Conservation (phyloP, 2,329 filamentous ascomycete species). For the Colletotrichum scovillei region DNA sequence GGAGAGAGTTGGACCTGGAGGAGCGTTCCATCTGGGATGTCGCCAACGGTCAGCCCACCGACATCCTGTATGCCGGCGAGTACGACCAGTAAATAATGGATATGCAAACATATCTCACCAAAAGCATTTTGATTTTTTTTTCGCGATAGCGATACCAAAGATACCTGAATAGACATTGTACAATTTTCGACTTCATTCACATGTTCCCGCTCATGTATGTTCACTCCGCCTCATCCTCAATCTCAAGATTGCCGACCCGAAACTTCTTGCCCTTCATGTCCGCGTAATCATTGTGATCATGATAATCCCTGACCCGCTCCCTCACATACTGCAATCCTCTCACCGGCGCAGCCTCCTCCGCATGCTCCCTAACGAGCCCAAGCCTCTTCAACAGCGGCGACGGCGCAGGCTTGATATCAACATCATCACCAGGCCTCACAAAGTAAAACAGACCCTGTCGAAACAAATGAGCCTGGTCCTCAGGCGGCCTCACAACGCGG, state of each 20-base stretch:
- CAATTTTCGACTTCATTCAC: too few species aligned
- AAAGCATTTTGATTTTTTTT: neutral
- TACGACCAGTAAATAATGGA: constrained; percentile 40
- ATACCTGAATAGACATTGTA: neutral
- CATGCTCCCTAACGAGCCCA: constrained; percentile 39
- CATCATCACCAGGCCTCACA: constrained; percentile 46
- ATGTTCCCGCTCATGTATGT: neutral
- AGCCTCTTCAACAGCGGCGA: constrained; percentile 43
- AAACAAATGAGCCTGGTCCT: constrained; percentile 45
- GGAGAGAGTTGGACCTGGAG: constrained; percentile 46
- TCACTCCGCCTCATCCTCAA: constrained; percentile 50
- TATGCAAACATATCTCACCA: neutral
- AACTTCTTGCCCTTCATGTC: constrained; percentile 52
- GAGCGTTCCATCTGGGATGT: constrained; percentile 56
- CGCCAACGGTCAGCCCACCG: constrained; percentile 55
- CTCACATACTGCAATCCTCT: constrained; percentile 53
- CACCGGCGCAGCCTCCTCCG: constrained; percentile 44
- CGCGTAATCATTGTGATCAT: constrained; percentile 50
- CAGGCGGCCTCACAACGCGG: constrained; percentile 47
- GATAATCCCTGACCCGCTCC: constrained; percentile 53
- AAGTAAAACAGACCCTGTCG: constrained; percentile 51
- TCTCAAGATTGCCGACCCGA: constrained; percentile 51
- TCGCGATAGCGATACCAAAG: neutral
- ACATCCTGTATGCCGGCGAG: constrained; percentile 59
- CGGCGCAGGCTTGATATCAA: constrained; percentile 43